phyloP scores from a whole-genome alignment of 108 stramenopile genomes.

The Skeletonema tropicum region DNA sequence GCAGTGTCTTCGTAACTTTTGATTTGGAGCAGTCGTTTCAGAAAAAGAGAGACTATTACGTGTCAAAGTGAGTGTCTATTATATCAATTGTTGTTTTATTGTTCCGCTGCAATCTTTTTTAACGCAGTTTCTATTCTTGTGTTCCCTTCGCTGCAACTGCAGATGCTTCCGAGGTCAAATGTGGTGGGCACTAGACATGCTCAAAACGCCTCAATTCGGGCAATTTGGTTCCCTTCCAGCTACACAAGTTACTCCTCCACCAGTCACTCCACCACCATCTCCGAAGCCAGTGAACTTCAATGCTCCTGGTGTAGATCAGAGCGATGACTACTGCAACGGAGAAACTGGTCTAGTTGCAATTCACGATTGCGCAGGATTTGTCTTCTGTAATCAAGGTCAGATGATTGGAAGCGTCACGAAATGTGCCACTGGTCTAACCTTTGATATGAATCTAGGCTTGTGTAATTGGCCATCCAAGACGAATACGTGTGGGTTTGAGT shows the following conservation, averaged over 20 bases:
- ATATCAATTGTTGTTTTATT: background rate
- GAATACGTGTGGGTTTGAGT: constrained; percentile 50
- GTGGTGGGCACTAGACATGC: constrained; percentile 58
- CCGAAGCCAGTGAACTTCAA: background rate
- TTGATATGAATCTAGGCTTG: constrained; percentile 41
- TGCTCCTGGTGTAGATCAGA: background rate
- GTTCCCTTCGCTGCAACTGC: background rate
- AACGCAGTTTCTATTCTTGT: background rate
- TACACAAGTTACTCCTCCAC: background rate
- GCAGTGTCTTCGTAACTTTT: constrained; percentile 34
- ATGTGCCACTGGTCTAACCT: constrained; percentile 30
- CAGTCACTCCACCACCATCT: background rate
- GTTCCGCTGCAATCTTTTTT: background rate
- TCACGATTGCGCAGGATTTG: constrained; percentile 40
- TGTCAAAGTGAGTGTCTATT: constrained; percentile 35
- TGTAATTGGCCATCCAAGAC: constrained; percentile 47
- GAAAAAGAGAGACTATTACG: constrained; percentile 32
- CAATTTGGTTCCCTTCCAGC: background rate
- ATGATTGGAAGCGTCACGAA: constrained; percentile 30
- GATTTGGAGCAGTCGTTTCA: constrained; percentile 38
- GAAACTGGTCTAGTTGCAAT: constrained; percentile 30
- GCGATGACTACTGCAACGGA: background rate
- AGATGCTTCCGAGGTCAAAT: constrained; percentile 52
- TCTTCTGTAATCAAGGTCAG: constrained; percentile 26
- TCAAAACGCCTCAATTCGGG: constrained; percentile 31